Conservation (phyloP, 768 basidiomycete genomes). For the Hirschioporus abietinus region DNA sequence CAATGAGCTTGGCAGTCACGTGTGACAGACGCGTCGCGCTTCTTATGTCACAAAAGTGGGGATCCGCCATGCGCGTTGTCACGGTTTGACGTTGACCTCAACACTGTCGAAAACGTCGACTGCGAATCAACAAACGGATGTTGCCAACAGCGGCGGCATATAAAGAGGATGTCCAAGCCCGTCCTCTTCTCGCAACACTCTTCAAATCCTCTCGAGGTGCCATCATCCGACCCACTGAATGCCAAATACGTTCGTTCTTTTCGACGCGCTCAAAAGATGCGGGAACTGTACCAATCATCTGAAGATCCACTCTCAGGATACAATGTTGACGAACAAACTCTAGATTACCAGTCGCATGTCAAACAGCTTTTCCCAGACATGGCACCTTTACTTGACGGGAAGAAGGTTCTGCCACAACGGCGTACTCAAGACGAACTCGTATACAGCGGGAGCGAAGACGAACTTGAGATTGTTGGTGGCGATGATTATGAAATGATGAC, state of each 20-base stretch:
- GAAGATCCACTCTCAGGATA: slow-evolving; percentile 46
- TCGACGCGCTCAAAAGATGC: slow-evolving; percentile 23
- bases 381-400: background rate
- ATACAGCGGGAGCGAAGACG: slow-evolving; percentile 42
- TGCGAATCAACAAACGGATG: background rate
- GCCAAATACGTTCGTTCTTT: slow-evolving; percentile 30
- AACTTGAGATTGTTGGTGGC: slow-evolving; percentile 25
- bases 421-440: slow-evolving; percentile 29
- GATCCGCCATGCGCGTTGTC: background rate
- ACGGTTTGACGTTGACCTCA: background rate
- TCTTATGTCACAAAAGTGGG: too few species aligned
- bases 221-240: slow-evolving; percentile 55
- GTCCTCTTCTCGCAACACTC: slow-evolving; percentile 60
- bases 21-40: background rate
- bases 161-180: slow-evolving; percentile 27
- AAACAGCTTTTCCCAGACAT: slow-evolving; percentile 34
- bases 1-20: background rate
- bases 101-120: background rate
- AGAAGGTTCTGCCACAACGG: background rate
- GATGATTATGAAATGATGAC: slow-evolving; percentile 22
- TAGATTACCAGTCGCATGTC: slow-evolving; percentile 46
- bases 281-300: slow-evolving; percentile 37
- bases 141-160: background rate
- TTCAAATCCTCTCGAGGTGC: slow-evolving; percentile 67
- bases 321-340: slow-evolving; percentile 32